These are phyloP conservation scores for Platismatia glauca DNA, from an alignment of 495 filamentous ascomycete species.

Conservation along the genomic window DNA sequence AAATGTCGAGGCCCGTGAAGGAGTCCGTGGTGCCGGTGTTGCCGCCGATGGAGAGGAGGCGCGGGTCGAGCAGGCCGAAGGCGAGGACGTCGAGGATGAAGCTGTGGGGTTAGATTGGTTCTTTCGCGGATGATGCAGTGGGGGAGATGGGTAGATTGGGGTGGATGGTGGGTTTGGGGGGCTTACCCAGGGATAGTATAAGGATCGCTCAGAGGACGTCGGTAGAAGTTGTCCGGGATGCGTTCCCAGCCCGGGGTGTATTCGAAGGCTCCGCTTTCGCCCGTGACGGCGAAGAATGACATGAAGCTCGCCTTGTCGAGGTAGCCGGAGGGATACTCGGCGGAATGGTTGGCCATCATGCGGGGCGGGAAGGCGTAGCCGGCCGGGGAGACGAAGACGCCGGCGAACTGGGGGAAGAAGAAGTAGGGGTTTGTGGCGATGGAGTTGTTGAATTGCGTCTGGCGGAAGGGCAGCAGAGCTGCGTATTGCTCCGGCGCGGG, in stretches of 20 bases:
- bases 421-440: conserved; percentile 45
- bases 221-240: conserved; percentile 56
- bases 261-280: conserved; percentile 31
- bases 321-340: conserved; percentile 37
- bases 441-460: conserved; percentile 37
- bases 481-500: conserved; percentile 16
- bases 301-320: conserved; percentile 36
- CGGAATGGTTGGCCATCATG: conserved; percentile 41
- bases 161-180: background rate
- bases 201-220: conserved; percentile 35
- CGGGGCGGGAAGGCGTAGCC: conserved; percentile 38
- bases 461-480: conserved; percentile 15
- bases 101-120: conserved; percentile 33
- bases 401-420: conserved; percentile 44
- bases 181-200: conserved; percentile 19
- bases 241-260: conserved; percentile 42
- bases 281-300: conserved; percentile 41
- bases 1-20: conserved; percentile 44
- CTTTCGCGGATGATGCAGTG: conserved; percentile 13
- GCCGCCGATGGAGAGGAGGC: conserved; percentile 41
- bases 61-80: conserved; percentile 24
- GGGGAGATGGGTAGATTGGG: background rate
- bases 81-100: conserved; percentile 34
- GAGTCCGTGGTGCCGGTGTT: conserved; percentile 49
- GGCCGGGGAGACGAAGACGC: conserved; percentile 39